phyloP scores from a whole-genome alignment of 768 basidiomycete genomes.

The Pleurotus salmoneostramineus region DNA sequence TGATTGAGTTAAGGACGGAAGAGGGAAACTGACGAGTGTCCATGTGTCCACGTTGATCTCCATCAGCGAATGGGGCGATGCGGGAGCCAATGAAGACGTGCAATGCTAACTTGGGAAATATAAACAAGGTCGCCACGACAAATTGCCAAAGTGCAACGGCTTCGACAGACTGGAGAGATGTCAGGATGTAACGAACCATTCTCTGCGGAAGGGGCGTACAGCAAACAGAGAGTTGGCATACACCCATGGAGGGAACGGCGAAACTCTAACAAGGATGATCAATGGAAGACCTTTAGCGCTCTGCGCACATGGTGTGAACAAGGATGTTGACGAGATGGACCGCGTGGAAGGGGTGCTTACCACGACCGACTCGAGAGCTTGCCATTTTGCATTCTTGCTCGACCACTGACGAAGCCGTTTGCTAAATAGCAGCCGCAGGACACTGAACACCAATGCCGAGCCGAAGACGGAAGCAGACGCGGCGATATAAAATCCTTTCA shows the following conservation, averaged over 20 bases:
- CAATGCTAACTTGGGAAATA: conserved; percentile 68
- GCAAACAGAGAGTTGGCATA: conserved; percentile 82
- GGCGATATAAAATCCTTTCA: conserved; percentile 70
- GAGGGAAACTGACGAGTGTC: conserved; percentile 52
- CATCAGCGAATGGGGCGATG: conserved; percentile 72
- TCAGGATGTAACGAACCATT: neutral
- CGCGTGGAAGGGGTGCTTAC: conserved; percentile 34
- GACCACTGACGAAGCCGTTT: conserved; percentile 57
- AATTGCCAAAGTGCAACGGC: conserved; percentile 77
- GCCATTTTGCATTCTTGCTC: conserved; percentile 65
- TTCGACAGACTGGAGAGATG: conserved; percentile 54
- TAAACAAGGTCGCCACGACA: conserved; percentile 63
- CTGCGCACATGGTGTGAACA: conserved; percentile 27
- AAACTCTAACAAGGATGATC: conserved; percentile 76
- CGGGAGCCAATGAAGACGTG: conserved; percentile 78
- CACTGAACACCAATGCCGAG: conserved; percentile 56
- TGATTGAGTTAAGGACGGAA: neutral
- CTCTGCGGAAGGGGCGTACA: conserved; percentile 34
- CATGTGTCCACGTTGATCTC: conserved; percentile 69
- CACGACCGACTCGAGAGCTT: conserved; percentile 70
- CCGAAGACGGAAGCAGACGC: conserved; percentile 59
- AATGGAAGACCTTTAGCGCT: conserved; percentile 74
- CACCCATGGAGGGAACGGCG: conserved; percentile 84
- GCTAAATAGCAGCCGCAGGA: conserved; percentile 57
- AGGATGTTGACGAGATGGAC: neutral